Conservation (phyloP, 1,284 basidiomycete genomes). For the Cryptococcus sp. region DNA sequence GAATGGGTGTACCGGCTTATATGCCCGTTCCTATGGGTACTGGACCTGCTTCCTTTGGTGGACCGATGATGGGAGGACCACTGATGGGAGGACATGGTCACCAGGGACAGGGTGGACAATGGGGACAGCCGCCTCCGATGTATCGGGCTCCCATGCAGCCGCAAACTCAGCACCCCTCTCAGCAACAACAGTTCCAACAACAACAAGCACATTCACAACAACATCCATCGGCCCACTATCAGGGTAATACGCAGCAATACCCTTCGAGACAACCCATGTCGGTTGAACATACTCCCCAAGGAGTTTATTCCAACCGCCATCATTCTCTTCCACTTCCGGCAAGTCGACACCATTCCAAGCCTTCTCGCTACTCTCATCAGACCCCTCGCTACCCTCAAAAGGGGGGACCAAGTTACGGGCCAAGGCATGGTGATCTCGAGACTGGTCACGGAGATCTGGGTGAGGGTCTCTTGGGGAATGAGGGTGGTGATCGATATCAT, state of each 20-base stretch:
- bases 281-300: slow-evolving; percentile 7
- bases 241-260: not conserved
- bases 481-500: no score
- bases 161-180: not conserved
- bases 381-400: no score
- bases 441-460: no score
- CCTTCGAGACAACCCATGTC: not conserved
- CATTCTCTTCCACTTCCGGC: not conserved
- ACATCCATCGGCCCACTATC: not conserved
- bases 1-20: slow-evolving; percentile 3
- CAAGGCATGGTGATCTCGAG: no score
- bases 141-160: slow-evolving; percentile 13
- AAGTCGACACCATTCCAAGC: not conserved
- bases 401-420: no score
- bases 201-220: slow-evolving; percentile 5
- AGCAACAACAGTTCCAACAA: slow-evolving; percentile 1
- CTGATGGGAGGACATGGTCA: slow-evolving; percentile 4
- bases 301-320: slow-evolving; percentile 18
- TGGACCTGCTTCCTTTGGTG: slow-evolving; percentile 6
- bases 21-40: slow-evolving; percentile 7
- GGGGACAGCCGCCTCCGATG: slow-evolving; percentile 6
- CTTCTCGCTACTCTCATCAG: not conserved
- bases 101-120: not conserved
- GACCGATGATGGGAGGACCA: not conserved
- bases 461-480: no score